Percentiles rank a stretch among this genome's conserved stretches.
Conservation (phyloP, 352 stramenopile genomes). For the Pythium plurisporium region DNA sequence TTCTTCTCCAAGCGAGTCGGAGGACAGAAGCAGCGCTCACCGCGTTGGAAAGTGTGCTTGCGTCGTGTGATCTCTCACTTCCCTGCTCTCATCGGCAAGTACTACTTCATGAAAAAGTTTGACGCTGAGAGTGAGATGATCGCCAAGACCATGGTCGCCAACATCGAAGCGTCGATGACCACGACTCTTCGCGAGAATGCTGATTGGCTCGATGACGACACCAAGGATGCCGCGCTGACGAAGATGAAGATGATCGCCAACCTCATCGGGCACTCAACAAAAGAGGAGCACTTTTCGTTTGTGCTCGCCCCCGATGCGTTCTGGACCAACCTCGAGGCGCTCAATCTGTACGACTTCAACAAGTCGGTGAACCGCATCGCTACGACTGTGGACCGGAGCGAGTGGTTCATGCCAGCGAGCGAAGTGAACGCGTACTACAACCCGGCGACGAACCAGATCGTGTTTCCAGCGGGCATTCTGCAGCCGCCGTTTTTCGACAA, state of each 20-base stretch:
- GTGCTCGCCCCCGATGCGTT: constrained; percentile 34
- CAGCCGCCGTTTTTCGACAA: constrained; percentile 93
- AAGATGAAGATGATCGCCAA: constrained; percentile 87
- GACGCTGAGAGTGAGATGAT: constrained; percentile 70
- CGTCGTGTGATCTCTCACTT: constrained; percentile 41
- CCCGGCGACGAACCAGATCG: constrained; percentile 84
- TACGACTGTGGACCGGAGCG: constrained; percentile 43
- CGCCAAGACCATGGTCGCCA: constrained; percentile 82
- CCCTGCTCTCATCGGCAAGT: constrained; percentile 77
- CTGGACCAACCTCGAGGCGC: constrained; percentile 44
- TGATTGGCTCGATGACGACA: constrained; percentile 87
- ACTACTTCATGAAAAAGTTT: constrained; percentile 90
- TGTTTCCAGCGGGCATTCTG: constrained; percentile 95
- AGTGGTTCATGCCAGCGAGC: constrained; percentile 91
- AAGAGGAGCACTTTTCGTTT: constrained; percentile 51
- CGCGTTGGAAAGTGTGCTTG: constrained; percentile 89
- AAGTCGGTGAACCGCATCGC: constrained; percentile 37
- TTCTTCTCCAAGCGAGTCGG: constrained; percentile 81
- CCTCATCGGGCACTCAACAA: constrained; percentile 56
- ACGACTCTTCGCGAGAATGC: constrained; percentile 64
- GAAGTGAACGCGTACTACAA: constrained; percentile 91
- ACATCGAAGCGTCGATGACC: constrained; percentile 76
- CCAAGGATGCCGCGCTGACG: constrained; percentile 68
- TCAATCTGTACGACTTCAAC: constrained; percentile 43
- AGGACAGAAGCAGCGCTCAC: constrained; percentile 83